phyloP scores from a whole-genome alignment of 495 filamentous ascomycete species.

The Saxispiralis lemnorum region DNA sequence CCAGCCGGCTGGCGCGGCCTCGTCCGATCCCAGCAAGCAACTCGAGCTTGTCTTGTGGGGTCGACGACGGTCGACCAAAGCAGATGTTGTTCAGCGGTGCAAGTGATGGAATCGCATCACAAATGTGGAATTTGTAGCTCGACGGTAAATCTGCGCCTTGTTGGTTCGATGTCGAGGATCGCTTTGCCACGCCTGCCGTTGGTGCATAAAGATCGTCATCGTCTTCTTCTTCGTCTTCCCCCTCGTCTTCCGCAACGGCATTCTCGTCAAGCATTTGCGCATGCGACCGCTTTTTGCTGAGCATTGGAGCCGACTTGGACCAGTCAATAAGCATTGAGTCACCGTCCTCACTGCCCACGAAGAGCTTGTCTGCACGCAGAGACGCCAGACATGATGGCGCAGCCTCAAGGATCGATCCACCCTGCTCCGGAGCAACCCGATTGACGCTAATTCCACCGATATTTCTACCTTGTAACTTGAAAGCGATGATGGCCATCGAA shows the following conservation, averaged over 20 bases:
- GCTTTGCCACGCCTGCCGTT: constrained; percentile 25
- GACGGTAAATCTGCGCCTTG: constrained; percentile 18
- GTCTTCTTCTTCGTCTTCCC: constrained; percentile 31
- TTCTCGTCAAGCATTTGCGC: constrained; percentile 23
- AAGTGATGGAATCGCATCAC: constrained; percentile 59
- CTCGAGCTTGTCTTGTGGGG: constrained; percentile 32
- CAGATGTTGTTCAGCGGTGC: constrained; percentile 60
- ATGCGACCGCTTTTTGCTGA: constrained; percentile 31
- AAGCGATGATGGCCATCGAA: constrained; percentile 54
- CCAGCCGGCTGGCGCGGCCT: constrained; percentile 49
- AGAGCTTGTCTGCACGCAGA: constrained; percentile 53
- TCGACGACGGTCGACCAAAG: constrained; percentile 28
- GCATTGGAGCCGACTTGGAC: constrained; percentile 37
- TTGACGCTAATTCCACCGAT: constrained; percentile 68
- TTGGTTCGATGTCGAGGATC: constrained; percentile 14
- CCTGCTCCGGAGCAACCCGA: constrained; percentile 38
- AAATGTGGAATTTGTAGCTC: constrained; percentile 54
- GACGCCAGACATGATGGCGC: constrained; percentile 50
- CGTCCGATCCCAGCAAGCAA: constrained; percentile 55
- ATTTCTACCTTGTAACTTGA: constrained; percentile 79
- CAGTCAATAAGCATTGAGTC: constrained; percentile 71
- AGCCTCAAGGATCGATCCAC: constrained; percentile 41
- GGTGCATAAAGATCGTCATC: constrained; percentile 50
- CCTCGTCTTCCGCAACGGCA: constrained; percentile 34
- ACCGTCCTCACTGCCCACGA: constrained; percentile 69